Percentiles rank a stretch among this genome's conserved stretches.
These are phyloP conservation scores for Metschnikowia shivogae DNA, from an alignment of 805 yeast species.

Conservation along the genomic window DNA sequence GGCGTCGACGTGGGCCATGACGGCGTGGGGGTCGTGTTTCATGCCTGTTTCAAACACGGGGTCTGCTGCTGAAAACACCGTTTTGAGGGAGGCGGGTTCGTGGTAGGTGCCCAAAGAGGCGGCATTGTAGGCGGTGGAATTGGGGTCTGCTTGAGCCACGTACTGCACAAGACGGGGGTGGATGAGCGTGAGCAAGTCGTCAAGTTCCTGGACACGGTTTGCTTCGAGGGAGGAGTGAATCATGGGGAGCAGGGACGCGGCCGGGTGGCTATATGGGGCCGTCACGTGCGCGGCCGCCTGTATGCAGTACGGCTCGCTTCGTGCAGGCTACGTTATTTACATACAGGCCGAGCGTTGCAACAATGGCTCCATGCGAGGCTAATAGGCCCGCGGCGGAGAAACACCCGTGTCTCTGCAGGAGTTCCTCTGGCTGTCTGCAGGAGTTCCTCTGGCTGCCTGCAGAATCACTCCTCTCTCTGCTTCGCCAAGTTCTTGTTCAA, in stretches of 20 bases:
- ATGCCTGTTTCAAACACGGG: conserved; percentile 25
- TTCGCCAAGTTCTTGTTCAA: conserved; percentile 49
- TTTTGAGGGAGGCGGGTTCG: conserved; percentile 46
- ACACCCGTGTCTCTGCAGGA: no score
- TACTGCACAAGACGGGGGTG: conserved; percentile 50
- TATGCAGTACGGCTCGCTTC: no score
- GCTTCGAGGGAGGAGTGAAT: conserved; percentile 35
- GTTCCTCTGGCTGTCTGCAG: no score
- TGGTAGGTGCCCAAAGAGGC: conserved; percentile 50
- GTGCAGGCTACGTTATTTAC: no score
- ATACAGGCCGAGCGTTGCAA: no score
- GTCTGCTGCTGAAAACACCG: conserved; percentile 30
- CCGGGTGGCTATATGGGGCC: no score
- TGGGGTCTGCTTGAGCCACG: conserved; percentile 45
- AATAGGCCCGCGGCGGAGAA: no score
- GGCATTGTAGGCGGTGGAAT: conserved; percentile 25
- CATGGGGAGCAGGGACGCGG: conserved; percentile 1
- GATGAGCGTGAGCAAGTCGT: conserved; percentile 47
- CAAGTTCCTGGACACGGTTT: conserved; percentile 55
- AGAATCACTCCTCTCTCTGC: conserved; percentile 17
- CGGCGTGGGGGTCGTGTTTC: conserved; percentile 36
- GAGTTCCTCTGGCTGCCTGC: no score
- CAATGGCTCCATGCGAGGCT: no score
- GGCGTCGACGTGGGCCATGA: conserved; percentile 48
- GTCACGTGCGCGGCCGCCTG: no score